Evolutionary conservation across 768 basidiomycete species (phyloP), one percentile per base, ranked within the genome.

Genomic region (Polyporus arcularius): DNA sequence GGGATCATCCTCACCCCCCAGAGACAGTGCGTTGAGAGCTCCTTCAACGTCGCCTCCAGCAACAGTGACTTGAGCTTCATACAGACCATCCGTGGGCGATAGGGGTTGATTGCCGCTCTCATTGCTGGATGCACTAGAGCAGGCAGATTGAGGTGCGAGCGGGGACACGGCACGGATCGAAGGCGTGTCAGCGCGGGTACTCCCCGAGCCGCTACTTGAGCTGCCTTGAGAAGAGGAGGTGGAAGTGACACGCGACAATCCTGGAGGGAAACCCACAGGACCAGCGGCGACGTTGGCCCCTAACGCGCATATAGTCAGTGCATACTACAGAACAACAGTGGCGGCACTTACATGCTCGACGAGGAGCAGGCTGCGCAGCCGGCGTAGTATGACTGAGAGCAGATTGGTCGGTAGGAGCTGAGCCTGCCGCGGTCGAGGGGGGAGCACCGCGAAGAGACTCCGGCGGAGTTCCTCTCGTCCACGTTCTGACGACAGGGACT

Each of bases 281-380:
- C 43, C 43, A 14, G 43, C 10, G 5, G 32, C 57, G 3, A 55
- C 39, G 21, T 26, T 53, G 3, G n/a, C 41, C 46, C 61, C 61
- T 57, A 39, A 21, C 16, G 1, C 2, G 38, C 16, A 35, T 4
- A 10, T 4, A 16, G 21, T 14, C 8, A 26, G 15, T 28, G 53
- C 28, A 16, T 8, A 18, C 18, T 16, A 28, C 8, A n/a, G 18
- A 15, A 15, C 30, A 7, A 39, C 15, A 38, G 21, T 1, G 14
- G 11, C 47, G 38, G 14, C 15, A 57, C 61, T 57, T 15, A 57
- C 61, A 53, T 14, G 55, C 51, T 12, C 32, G 31, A n/a, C 46
- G 53, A 42, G 38, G 45, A 9, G 48, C 14, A 10, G 60, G 28
- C 28, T 41, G 38, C 10, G 16, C 7, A 1, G 45, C 28, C 4